Evolutionary conservation across 768 basidiomycete species (phyloP).

Genomic region (Xerocomus potaroensis): DNA sequence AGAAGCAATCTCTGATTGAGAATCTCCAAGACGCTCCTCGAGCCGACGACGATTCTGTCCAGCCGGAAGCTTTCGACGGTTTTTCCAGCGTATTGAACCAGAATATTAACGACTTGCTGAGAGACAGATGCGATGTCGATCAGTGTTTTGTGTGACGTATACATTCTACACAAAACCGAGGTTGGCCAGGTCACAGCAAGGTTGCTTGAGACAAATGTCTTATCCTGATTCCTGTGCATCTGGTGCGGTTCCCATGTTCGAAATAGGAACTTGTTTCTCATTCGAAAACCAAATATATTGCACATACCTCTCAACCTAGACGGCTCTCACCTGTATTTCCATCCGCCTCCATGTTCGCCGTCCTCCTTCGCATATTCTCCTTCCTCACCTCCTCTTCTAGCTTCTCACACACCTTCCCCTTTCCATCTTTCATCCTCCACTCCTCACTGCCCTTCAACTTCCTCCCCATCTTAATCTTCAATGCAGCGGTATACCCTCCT

Average conservation of each 20-base stretch:
- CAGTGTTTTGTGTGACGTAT: background rate
- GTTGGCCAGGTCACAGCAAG: too few species aligned
- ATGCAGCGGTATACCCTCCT: constrained; percentile 66
- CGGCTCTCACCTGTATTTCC: background rate
- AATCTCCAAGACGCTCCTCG: constrained; percentile 3
- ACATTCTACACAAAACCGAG: too few species aligned
- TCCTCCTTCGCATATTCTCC: constrained; percentile 28
- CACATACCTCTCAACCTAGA: constrained; percentile 3
- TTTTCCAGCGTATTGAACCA: background rate
- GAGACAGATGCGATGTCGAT: constrained; percentile 6
- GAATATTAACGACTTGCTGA: background rate
- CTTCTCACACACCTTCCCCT: constrained; percentile 24
- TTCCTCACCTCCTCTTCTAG: constrained; percentile 24
- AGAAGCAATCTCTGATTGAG: background rate
- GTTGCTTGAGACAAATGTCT: too few species aligned
- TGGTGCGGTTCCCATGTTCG: too few species aligned
- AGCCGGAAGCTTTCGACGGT: constrained; percentile 2
- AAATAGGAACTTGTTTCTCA: too few species aligned
- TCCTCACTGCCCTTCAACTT: constrained; percentile 36
- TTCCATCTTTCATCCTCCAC: constrained; percentile 35
- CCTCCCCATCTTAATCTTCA: constrained; percentile 55
- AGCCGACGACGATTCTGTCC: constrained; percentile 6
- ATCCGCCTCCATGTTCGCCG: background rate
- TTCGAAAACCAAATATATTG: too few species aligned
- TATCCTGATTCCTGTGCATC: too few species aligned